phyloP scores from a whole-genome alignment of 2,329 filamentous ascomycete genomes.

The Teratosphaeria gauchensis region DNA sequence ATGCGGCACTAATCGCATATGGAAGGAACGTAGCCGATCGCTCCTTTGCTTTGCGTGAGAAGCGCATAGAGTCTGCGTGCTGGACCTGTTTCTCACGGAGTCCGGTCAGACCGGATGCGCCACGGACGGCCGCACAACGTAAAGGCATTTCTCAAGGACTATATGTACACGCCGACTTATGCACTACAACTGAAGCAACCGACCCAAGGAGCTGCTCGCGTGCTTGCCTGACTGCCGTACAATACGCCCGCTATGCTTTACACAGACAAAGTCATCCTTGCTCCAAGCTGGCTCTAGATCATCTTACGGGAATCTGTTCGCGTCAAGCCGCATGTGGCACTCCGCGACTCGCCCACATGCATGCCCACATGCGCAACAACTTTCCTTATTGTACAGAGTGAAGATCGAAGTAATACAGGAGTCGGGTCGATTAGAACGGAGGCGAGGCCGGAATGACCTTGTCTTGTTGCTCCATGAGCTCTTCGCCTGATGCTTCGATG shows the following conservation, averaged over 20 bases:
- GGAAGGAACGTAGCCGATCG: neutral
- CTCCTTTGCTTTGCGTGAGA: neutral
- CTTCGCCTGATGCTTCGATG: constrained; percentile 75
- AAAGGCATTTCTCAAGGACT: neutral
- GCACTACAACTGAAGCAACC: neutral
- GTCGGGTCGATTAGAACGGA: constrained; percentile 19
- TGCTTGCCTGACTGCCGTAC: neutral
- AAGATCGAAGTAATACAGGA: constrained; percentile 4
- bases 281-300: neutral
- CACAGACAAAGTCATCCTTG: neutral
- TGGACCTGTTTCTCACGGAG: too few species aligned
- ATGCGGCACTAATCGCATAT: neutral
- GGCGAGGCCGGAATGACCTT: constrained; percentile 37
- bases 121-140: neutral
- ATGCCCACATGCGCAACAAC: constrained; percentile 1
- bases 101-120: neutral
- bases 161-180: neutral
- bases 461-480: constrained; percentile 72
- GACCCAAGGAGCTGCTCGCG: neutral
- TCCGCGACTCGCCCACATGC: neutral
- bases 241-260: neutral
- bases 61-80: too few species aligned
- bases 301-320: neutral
- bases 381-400: constrained; percentile 12
- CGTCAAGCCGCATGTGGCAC: neutral